These are phyloP conservation scores for Lichtheimia ornata DNA, from an alignment of 371 early-diverging fungal species.

Conservation along the genomic window DNA sequence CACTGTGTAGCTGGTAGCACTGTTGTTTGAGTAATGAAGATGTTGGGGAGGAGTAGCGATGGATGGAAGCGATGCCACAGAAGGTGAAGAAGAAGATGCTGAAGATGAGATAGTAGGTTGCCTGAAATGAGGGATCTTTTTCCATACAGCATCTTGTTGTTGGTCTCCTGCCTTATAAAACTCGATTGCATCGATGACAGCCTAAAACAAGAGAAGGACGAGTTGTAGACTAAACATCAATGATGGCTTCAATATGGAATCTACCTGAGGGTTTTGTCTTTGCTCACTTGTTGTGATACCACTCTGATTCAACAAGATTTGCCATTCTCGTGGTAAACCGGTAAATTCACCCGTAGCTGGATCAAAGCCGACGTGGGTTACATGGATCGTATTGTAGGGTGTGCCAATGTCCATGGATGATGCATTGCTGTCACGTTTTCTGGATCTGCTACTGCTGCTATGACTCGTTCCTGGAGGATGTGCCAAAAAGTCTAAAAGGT, in stretches of 20 bases:
- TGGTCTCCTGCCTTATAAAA: slow-evolving; percentile 75
- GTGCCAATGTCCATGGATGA: slow-evolving; percentile 70
- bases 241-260: background rate
- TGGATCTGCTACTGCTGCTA: background rate
- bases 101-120: slow-evolving; percentile 14
- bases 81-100: slow-evolving; percentile 13
- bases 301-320: slow-evolving; percentile 80
- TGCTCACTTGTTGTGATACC: slow-evolving; percentile 96
- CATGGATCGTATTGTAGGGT: slow-evolving; percentile 94
- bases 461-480: slow-evolving; percentile 2
- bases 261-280: slow-evolving; percentile 88
- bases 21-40: too few species aligned
- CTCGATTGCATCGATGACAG: slow-evolving; percentile 91
- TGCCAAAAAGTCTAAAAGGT: slow-evolving; percentile 4
- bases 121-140: slow-evolving; percentile 70
- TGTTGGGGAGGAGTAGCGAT: too few species aligned
- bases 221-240: background rate
- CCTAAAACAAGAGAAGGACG: slow-evolving; percentile 28
- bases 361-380: slow-evolving; percentile 93
- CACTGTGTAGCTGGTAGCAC: too few species aligned
- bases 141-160: slow-evolving; percentile 75
- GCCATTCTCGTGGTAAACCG: slow-evolving; percentile 95
- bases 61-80: too few species aligned
- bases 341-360: slow-evolving; percentile 88
- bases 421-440: background rate